phyloP scores from a whole-genome alignment of 208 protist species.

The Acanthamoeba royreba region DNA sequence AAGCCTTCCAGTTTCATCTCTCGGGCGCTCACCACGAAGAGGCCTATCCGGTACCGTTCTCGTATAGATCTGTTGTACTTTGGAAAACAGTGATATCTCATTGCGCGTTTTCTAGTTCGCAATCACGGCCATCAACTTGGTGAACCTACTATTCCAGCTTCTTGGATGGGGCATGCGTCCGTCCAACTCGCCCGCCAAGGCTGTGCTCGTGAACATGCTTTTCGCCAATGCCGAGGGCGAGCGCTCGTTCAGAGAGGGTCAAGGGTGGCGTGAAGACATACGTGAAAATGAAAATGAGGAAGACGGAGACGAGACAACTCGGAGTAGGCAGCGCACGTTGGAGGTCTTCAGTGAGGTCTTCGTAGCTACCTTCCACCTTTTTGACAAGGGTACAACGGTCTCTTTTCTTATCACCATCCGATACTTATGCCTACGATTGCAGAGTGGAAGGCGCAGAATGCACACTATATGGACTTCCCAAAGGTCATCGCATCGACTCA shows the following conservation, averaged over 20 bases:
- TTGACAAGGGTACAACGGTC: not conserved
- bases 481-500: not conserved
- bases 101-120: conserved; percentile 26
- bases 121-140: conserved; percentile 26
- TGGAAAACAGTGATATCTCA: too few species aligned
- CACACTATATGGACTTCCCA: conserved; percentile 35
- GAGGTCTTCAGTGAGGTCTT: not conserved
- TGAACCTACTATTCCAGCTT: conserved; percentile 16
- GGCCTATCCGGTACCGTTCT: not conserved
- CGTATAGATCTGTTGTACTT: too few species aligned
- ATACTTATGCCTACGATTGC: too few species aligned
- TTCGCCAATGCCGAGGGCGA: not conserved
- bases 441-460: not conserved
- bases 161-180: not conserved
- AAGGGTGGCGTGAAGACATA: not conserved
- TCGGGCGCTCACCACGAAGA: not conserved
- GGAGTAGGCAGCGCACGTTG: not conserved
- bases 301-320: too few species aligned
- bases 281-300: not conserved
- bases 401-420: too few species aligned
- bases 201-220: not conserved
- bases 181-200: not conserved
- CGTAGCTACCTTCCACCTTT: not conserved
- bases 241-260: not conserved
- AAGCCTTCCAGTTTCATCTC: not conserved